A percentile compares a stretch with the other conserved stretches of the same genome.
These are phyloP conservation scores for Aegilops sharonensis DNA, from an alignment of 176 grass and related monocot species.

Conservation along the genomic window DNA sequence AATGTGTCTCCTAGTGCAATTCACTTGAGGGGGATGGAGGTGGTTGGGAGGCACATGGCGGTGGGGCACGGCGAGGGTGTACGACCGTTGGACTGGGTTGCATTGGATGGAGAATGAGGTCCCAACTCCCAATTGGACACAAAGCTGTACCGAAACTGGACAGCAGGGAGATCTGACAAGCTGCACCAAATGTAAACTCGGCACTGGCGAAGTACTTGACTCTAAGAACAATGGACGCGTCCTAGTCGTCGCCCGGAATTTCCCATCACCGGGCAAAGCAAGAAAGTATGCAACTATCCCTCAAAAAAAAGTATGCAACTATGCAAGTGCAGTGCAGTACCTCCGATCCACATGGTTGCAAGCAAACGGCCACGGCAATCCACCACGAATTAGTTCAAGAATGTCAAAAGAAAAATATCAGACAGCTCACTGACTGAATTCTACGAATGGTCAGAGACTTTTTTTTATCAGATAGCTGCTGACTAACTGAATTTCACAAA, in stretches of 20 bases:
- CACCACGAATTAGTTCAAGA: neutral
- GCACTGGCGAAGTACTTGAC: constrained; percentile 9
- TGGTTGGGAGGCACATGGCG: constrained; percentile 52
- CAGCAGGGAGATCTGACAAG: constrained; percentile 46
- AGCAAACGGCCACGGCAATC: neutral
- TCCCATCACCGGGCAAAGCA: neutral
- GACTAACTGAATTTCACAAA: neutral
- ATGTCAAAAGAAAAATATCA: neutral
- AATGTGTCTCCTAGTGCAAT: constrained; percentile 37
- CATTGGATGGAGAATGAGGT: constrained; percentile 34
- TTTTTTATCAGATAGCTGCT: too few species aligned
- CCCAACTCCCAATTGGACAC: constrained; percentile 26
- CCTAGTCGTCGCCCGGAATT: constrained; percentile 22
- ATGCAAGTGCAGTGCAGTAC: neutral
- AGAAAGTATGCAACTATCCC: neutral
- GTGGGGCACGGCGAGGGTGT: constrained; percentile 28
- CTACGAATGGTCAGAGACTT: too few species aligned
- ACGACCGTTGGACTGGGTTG: constrained; percentile 37
- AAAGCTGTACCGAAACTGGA: constrained; percentile 36
- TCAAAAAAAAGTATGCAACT: neutral
- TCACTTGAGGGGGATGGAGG: constrained; percentile 16
- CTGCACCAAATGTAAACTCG: constrained; percentile 10
- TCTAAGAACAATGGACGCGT: neutral
- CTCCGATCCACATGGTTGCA: neutral
- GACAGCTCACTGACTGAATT: neutral